Evolutionary conservation across 2,329 filamentous ascomycete genomes (phyloP), one percentile per base, ranked within the genome.

Genomic region (Neonectria punicea): DNA sequence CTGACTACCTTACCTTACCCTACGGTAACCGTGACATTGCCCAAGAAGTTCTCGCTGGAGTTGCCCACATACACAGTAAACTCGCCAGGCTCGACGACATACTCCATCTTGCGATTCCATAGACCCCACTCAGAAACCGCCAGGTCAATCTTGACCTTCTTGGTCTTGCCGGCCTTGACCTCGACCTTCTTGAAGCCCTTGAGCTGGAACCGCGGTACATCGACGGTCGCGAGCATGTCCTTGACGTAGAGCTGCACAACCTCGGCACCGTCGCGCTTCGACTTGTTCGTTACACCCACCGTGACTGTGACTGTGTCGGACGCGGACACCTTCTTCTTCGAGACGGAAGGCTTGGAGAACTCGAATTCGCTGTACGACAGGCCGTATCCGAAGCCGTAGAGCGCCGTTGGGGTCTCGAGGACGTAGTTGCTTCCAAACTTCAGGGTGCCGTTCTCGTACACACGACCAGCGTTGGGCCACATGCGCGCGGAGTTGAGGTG

Each of bases 21-120:
- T 16, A 90, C 86, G 6, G 83, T 86, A 50, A 90, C 83, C 2
- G 84, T 90, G 36, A 83, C 82, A 72, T 87, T 89, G 0, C 80
- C 81, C 67, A 83, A 83, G 60, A 90, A 74, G 75, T 89, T 85
- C 59, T 80, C 79, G 69, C 88, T 90, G 25, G 85, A 86, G 58
- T 81, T 84, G n/a, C 90, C 91, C 16, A 90, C 85, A 59, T 84
- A 81, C 10, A 92, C 80, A 5, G 83, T 78, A 75, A 93, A 93
- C 44, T 89, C 85, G 1, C 91, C 91, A 3, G 86, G 86, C 82
- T 93, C 92, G 41, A 93, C 90, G 25, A 92, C 89, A 76, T 93
- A 93, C 76, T 90, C 80, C 89, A 92, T 91, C 66, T 83, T 83
- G 0, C 83, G 86, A 74, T 89, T 80, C 50, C 87, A 89, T 1